Percentiles rank a stretch among this genome's conserved stretches.
These are phyloP conservation scores for Apiotrichum veenhuisii DNA, from an alignment of 1,284 basidiomycete species.

Conservation along the genomic window DNA sequence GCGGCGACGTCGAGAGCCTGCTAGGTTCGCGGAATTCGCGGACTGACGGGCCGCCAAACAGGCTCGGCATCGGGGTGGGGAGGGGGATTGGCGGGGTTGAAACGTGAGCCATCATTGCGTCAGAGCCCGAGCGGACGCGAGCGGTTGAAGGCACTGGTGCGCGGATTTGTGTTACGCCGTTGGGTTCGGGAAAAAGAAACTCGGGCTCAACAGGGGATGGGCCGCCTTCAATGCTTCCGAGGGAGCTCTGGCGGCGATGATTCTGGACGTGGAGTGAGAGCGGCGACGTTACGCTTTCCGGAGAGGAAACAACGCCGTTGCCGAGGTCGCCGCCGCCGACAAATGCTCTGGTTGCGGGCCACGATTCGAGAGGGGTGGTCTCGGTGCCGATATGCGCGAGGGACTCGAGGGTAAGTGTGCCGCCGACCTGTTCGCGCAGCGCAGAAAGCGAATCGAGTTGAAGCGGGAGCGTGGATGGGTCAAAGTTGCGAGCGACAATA, in stretches of 20 bases:
- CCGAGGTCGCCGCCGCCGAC: conserved; percentile 42
- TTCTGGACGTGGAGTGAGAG: conserved; percentile 1
- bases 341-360: conserved; percentile 39
- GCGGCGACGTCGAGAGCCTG: conserved; percentile 2
- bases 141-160: neutral
- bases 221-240: conserved; percentile 14
- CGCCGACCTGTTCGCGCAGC: conserved; percentile 29
- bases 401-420: conserved; percentile 43
- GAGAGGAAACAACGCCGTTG: neutral
- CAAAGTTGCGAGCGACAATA: conserved; percentile 55
- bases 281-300: neutral
- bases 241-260: conserved; percentile 6
- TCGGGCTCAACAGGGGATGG: conserved; percentile 12
- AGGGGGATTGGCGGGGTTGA: neutral
- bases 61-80: neutral
- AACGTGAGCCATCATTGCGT: neutral
- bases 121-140: neutral
- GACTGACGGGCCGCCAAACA: neutral
- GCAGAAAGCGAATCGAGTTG: conserved; percentile 29
- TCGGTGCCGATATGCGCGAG: conserved; percentile 17
- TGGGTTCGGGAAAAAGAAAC: neutral
- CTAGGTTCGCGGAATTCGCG: conserved; percentile 7
- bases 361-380: conserved; percentile 12
- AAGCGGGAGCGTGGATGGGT: conserved; percentile 40
- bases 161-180: neutral